Percentiles rank a stretch among this genome's conserved stretches.
Evolutionary conservation across 148 eudicot species (phyloP).

Genomic region (Rhododendron henanense): DNA sequence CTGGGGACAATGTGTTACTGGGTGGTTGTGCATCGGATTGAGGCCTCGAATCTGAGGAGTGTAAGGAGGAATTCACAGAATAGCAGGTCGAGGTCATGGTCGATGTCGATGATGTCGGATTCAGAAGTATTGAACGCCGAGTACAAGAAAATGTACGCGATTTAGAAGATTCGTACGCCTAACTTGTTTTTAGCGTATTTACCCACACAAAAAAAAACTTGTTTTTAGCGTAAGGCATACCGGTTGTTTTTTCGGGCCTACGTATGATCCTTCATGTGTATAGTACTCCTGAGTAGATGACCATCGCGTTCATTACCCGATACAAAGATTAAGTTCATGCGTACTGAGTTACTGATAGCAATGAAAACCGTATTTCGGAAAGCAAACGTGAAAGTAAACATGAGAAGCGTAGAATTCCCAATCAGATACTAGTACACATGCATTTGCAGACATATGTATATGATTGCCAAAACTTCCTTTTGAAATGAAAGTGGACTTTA

Average conservation of each 20-base stretch:
- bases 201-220: background rate
- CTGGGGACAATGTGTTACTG: conserved; percentile 77
- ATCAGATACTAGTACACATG: too few relatives aligned
- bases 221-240: background rate
- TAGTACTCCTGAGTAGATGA: background rate
- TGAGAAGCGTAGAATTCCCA: background rate
- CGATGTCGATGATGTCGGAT: conserved; percentile 47
- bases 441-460: background rate
- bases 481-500: background rate
- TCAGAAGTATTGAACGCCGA: conserved; percentile 43
- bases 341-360: background rate
- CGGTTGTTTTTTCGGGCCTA: background rate
- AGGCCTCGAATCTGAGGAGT: conserved; percentile 40
- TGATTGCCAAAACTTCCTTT: background rate
- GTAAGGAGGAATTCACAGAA: conserved; percentile 35
- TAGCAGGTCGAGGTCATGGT: conserved; percentile 45
- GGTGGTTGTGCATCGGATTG: conserved; percentile 69
- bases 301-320: background rate
- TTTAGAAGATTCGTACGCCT: conserved; percentile 15
- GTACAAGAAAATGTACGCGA: conserved; percentile 66
- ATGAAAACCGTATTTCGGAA: background rate
- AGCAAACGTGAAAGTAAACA: background rate
- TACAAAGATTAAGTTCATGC: background rate
- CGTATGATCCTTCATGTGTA: background rate
- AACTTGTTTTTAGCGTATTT: background rate